Conservation (phyloP, 805 yeast genomes). For the Candida gorgasii region DNA sequence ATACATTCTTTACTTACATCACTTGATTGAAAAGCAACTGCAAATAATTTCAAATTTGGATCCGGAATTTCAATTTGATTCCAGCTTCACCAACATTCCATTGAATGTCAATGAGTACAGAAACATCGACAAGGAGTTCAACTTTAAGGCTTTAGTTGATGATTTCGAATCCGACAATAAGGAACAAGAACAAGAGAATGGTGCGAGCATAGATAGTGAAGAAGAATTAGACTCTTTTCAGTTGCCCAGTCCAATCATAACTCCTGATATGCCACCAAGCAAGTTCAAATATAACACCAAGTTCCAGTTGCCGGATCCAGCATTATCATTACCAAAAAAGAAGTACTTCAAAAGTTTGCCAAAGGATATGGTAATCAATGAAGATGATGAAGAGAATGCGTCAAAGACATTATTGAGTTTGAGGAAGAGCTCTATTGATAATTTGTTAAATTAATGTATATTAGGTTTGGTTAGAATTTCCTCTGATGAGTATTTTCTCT, state of each 20-base stretch:
- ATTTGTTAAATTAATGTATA: constrained; percentile 32
- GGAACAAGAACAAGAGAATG: background rate
- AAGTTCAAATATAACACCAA: constrained; percentile 15
- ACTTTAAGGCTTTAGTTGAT: constrained; percentile 39
- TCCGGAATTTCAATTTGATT: constrained; percentile 34
- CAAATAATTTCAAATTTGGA: constrained; percentile 32
- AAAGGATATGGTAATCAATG: constrained; percentile 21
- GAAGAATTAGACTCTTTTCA: constrained; percentile 17
- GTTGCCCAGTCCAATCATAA: constrained; percentile 18
- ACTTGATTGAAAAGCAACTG: constrained; percentile 53
- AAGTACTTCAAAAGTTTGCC: constrained; percentile 35
- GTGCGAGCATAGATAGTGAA: constrained; percentile 7
- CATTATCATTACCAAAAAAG: constrained; percentile 29
- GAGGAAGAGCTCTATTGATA: constrained; percentile 43
- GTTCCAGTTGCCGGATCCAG: constrained; percentile 44
- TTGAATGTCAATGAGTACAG: constrained; percentile 60
- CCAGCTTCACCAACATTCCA: constrained; percentile 54
- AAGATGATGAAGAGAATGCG: constrained; percentile 30
- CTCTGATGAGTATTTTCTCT: background rate
- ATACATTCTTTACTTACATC: constrained; percentile 70
- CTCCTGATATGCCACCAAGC: constrained; percentile 19
- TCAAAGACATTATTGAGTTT: constrained; percentile 39
- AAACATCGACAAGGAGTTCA: constrained; percentile 56
- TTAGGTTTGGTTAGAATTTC: background rate
- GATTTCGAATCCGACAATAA: constrained; percentile 8